These are phyloP conservation scores for Mytilinidion resinicola DNA, from an alignment of 495 filamentous ascomycete species.

Conservation along the genomic window DNA sequence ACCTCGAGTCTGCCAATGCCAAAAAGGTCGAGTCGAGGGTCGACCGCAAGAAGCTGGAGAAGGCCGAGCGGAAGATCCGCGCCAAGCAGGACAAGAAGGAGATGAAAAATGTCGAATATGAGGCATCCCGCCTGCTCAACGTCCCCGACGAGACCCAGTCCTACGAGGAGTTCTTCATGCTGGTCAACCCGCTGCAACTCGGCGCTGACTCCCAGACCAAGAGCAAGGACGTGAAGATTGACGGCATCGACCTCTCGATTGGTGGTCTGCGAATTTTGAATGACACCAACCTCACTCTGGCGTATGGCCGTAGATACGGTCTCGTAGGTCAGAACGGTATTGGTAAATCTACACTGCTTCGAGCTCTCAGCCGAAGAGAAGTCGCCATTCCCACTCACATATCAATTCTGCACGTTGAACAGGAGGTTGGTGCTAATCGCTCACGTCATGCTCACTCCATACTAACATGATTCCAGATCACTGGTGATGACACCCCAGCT, in stretches of 20 bases:
- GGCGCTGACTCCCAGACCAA: slow-evolving; percentile 63
- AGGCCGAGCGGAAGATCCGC: slow-evolving; percentile 94
- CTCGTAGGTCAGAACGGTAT: slow-evolving; percentile 99
- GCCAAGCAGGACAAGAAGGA: slow-evolving; percentile 98
- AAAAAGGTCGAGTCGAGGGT: slow-evolving; percentile 96
- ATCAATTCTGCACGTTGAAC: slow-evolving; percentile 97
- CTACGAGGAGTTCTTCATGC: slow-evolving; percentile 99
- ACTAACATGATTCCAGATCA: slow-evolving; percentile 54
- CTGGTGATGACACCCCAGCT: slow-evolving; percentile 90
- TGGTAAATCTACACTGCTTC: slow-evolving; percentile 90
- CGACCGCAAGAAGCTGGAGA: slow-evolving; percentile 98
- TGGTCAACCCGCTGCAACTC: slow-evolving; percentile 91
- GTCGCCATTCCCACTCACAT: slow-evolving; percentile 92
- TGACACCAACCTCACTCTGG: slow-evolving; percentile 82
- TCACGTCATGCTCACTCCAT: not conserved
- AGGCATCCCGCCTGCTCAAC: slow-evolving; percentile 84
- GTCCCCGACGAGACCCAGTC: slow-evolving; percentile 78
- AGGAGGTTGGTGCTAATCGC: slow-evolving; percentile 60
- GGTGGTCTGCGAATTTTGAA: slow-evolving; percentile 80
- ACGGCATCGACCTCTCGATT: slow-evolving; percentile 90
- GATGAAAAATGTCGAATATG: slow-evolving; percentile 97
- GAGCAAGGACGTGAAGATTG: slow-evolving; percentile 99
- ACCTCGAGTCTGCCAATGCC: slow-evolving; percentile 85
- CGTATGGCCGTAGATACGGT: slow-evolving; percentile 92
- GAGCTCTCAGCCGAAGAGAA: slow-evolving; percentile 89